These are phyloP conservation scores for Medicago arabica DNA, from an alignment of 306 rosid species.

Conservation along the genomic window DNA sequence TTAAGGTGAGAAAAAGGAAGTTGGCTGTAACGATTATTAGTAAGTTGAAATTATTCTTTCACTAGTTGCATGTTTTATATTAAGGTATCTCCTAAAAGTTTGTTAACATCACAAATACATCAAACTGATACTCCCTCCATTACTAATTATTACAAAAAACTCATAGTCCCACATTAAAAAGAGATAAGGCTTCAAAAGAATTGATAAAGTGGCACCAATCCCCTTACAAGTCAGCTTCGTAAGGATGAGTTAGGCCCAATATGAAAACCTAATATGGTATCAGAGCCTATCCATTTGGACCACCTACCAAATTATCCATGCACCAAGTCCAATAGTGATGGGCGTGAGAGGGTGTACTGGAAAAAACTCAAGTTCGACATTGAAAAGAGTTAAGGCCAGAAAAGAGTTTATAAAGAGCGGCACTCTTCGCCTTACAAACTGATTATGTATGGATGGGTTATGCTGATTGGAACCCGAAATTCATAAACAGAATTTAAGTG, in stretches of 20 bases:
- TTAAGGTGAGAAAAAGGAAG: conserved; percentile 30
- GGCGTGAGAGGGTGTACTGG: not conserved
- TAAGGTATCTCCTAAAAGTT: not conserved
- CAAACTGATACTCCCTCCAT: conserved; percentile 22
- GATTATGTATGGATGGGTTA: not conserved
- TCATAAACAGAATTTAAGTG: too few species aligned
- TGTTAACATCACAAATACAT: conserved; percentile 24
- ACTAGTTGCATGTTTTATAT: conserved; percentile 21
- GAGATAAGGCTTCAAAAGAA: not conserved
- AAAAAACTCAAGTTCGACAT: not conserved
- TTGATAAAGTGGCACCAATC: not conserved
- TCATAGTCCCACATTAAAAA: not conserved
- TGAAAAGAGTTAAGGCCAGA: not conserved
- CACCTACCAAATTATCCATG: not conserved
- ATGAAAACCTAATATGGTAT: not conserved
- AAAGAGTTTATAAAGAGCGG: not conserved
- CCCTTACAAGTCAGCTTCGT: not conserved
- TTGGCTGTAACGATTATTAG: not conserved
- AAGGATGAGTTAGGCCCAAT: not conserved
- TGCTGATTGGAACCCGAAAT: too few species aligned
- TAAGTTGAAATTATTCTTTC: conserved; percentile 14
- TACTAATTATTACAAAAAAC: not conserved
- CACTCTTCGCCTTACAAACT: not conserved
- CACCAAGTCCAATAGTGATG: not conserved
- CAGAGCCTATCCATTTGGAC: not conserved